Evolutionary conservation across 139 green algal genomes (phyloP), one percentile per base, ranked within the genome.

Genomic region (Diplosphaera chodatii): DNA sequence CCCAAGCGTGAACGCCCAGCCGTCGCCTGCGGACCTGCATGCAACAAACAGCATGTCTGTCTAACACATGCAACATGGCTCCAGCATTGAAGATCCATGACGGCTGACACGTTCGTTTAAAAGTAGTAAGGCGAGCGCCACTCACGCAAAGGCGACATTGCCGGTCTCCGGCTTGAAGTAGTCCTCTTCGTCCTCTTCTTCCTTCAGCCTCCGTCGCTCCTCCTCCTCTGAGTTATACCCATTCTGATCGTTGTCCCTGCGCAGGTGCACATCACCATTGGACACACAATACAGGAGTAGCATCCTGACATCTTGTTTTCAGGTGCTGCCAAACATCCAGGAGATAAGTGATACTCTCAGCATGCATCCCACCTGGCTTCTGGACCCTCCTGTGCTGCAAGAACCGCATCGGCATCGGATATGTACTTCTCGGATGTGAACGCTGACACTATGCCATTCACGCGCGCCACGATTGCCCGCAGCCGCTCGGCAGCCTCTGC

Each of bases 111-210:
- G n/a, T n/a, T n/a, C n/a, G n/a, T n/a, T n/a, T n/a, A n/a, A n/a
- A n/a, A n/a, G n/a, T n/a, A n/a, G n/a, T n/a, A n/a, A n/a, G n/a
- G n/a, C n/a, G n/a, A n/a, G n/a, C n/a, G n/a, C n/a, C n/a, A n/a
- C n/a, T n/a, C n/a, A n/a, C 1, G 84, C 94, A 83, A 99, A 99
- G 0, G 83, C 92, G 1, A 99, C 95, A 77, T 97, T 98, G 70
- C 95, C 93, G 55, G 89, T 85, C 16, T 83, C 80, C 0, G 91
- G 90, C 27, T 70, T 75, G 66, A 95, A 94, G 4, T 69, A 70
- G 59, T 95, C 85, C 40, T 84, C 81, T 41, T 86, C 85, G 27
- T 93, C 86, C 55, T 91, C 78, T 27, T 91, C 84, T 22, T 87
- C 79, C 64, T 64, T 37, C 37, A 66, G 32, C 73, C 66, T 66